Evolutionary conservation across 306 rosid genomes (phyloP).

Genomic region (Crataegus laevigata): DNA sequence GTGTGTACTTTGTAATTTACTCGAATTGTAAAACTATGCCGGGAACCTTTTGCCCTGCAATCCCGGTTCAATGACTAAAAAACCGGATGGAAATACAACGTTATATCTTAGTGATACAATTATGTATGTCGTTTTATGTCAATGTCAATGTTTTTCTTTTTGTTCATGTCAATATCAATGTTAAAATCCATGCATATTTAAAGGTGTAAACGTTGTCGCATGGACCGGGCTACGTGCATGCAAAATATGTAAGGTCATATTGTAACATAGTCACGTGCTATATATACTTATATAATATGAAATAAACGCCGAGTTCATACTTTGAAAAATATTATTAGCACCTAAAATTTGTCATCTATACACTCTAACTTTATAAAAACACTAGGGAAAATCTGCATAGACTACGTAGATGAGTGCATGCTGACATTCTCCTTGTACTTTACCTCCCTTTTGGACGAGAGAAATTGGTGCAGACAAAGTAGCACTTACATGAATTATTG

Average conservation of each 20-base stretch:
- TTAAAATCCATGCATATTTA: not conserved
- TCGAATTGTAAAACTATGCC: not conserved
- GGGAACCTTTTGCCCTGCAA: not conserved
- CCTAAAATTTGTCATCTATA: fast-evolving
- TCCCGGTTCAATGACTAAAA: not conserved
- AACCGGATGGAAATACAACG: not conserved
- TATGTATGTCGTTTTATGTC: not conserved
- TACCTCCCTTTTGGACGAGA: no score
- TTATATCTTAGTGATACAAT: not conserved
- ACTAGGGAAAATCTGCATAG: no score
- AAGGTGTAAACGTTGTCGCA: not conserved
- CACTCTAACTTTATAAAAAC: not conserved
- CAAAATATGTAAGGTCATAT: not conserved
- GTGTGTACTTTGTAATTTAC: not conserved
- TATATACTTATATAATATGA: no score
- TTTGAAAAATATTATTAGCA: not conserved
- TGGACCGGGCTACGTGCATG: not conserved
- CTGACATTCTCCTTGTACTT: no score
- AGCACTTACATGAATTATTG: no score
- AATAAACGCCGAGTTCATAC: no score
- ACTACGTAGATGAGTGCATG: no score
- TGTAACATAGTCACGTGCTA: not conserved
- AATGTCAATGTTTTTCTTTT: not conserved
- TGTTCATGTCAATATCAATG: not conserved
- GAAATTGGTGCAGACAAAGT: no score